A percentile compares a stretch with the other conserved stretches of the same genome.
Evolutionary conservation across 1,284 basidiomycete genomes (phyloP).

Genomic region (Phylloporus gajari): DNA sequence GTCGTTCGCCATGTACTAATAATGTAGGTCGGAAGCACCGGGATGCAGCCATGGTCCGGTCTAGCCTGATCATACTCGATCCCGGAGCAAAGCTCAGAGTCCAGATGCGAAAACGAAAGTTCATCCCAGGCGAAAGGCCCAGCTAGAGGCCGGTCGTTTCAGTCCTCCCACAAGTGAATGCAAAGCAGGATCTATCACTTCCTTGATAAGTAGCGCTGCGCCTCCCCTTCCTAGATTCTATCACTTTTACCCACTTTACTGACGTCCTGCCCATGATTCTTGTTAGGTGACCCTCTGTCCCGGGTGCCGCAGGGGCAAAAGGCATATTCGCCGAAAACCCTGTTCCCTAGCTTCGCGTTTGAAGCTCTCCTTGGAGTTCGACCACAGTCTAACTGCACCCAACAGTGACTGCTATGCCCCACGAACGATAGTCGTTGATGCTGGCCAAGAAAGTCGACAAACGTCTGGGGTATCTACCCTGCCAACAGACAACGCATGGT

Average conservation of each 20-base stretch:
- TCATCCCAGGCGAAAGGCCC: conserved; percentile 48
- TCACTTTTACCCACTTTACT: neutral
- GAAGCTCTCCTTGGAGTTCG: too few species aligned
- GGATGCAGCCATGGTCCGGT: conserved; percentile 54
- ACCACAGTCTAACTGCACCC: too few species aligned
- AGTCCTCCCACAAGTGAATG: conserved; percentile 33
- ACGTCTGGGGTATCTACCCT: conserved; percentile 65
- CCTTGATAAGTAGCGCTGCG: neutral
- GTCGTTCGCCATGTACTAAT: conserved; percentile 68
- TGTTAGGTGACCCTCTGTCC: neutral
- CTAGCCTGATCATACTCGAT: conserved; percentile 57
- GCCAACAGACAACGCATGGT: conserved; percentile 35
- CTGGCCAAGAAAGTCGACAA: conserved; percentile 58
- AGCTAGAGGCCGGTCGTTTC: conserved; percentile 45
- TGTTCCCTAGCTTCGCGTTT: too few species aligned
- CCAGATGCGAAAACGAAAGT: conserved; percentile 46
- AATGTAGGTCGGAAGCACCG: conserved; percentile 39
- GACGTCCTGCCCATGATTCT: neutral
- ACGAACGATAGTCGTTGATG: conserved; percentile 9
- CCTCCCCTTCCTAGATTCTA: neutral
- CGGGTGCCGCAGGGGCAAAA: conserved; percentile 19
- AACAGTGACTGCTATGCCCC: too few species aligned
- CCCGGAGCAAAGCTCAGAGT: conserved; percentile 54
- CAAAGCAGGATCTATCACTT: neutral
- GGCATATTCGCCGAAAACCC: conserved; percentile 43